A percentile compares a stretch with the other conserved stretches of the same genome.
Conservation (phyloP, 2,329 filamentous ascomycete species). For the Blastomyces emzantsi region DNA sequence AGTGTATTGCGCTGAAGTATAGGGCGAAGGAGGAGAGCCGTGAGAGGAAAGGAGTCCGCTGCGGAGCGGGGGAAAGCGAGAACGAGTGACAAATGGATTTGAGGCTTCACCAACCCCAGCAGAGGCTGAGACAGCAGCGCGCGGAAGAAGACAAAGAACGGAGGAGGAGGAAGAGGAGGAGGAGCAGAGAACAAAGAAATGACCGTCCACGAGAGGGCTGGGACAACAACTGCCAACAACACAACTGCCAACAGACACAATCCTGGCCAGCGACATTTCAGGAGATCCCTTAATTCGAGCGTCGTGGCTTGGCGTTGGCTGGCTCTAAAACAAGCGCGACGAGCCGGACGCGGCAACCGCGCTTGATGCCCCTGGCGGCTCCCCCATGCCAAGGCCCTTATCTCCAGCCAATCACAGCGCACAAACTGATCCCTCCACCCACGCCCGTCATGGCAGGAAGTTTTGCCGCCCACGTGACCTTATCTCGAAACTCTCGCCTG, state of each 20-base stretch:
- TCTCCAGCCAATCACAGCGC: neutral
- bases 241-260: neutral
- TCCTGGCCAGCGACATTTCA: conserved; percentile 3
- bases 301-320: neutral
- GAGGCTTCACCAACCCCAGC: conserved; percentile 13
- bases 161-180: neutral
- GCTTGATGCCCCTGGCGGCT: neutral
- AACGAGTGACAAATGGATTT: conserved; percentile 17
- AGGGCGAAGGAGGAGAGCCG: conserved; percentile 4
- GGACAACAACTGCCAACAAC: neutral
- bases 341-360: neutral
- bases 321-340: conserved; percentile 6
- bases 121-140: conserved; percentile 2
- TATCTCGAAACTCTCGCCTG: neutral
- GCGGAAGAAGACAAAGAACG: neutral
- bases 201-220: neutral
- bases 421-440: neutral
- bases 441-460: neutral
- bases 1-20: conserved; percentile 17
- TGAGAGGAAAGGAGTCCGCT: conserved; percentile 15
- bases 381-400: too few species aligned
- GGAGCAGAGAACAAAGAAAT: neutral
- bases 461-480: conserved; percentile 8
- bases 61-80: conserved; percentile 15
- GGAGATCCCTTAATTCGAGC: neutral